Base-by-base conservation (phyloP, 1,139 yeast species). In the Suhomyces bokatorum region DNA sequence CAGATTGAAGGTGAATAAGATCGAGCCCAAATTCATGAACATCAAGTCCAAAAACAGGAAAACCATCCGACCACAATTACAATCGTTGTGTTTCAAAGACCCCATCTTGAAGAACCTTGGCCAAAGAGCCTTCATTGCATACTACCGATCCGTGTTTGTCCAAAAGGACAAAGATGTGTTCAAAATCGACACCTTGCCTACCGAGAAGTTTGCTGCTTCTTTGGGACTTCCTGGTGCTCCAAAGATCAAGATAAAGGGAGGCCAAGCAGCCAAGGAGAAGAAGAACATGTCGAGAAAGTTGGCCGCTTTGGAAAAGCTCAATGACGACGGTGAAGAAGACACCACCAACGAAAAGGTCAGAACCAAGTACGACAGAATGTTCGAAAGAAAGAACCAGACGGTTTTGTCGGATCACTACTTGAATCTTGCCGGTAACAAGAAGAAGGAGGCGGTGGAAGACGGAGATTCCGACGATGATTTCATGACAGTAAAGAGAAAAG, bases 151-250 rank as follows among this genome's bases (percentile, higher is more conserved):
- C 2, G 79, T 95, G 9, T 84, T 85, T 58, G 74, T 93, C 37
- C 98, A 91, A 65, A 83, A 85, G 60, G 96, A 93, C 60, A 90
- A 89, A 63, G 87, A 84, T 41, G 83, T 91, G 10, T 93, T 93
- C 66, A 79, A 82, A 55, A 77, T 90, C 29, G 87, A 84, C 12
- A 80, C 81, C 35, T 64, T 93, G 13, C 95, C 97, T 2, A 72
- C 85, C 6, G 97, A 91, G 51, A 85, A 80, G 46, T 90, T 73
- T 66, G 98, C 99, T 3, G 80, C 81, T 45, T 87, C 96, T 11
- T 66, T 91, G 42, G 99, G 99, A 7, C 76, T 93, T 42, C 97
- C 98, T 0, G 97, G 98, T 46, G 97, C 97, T 1, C 99, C 99
- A 35, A 85, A 87, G 57, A 85, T 93, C 55, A 90, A 89, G 64